A percentile compares a stretch with the other conserved stretches of the same genome.
Conservation (phyloP, 768 basidiomycete species). For the Kwoniella shandongensis region DNA sequence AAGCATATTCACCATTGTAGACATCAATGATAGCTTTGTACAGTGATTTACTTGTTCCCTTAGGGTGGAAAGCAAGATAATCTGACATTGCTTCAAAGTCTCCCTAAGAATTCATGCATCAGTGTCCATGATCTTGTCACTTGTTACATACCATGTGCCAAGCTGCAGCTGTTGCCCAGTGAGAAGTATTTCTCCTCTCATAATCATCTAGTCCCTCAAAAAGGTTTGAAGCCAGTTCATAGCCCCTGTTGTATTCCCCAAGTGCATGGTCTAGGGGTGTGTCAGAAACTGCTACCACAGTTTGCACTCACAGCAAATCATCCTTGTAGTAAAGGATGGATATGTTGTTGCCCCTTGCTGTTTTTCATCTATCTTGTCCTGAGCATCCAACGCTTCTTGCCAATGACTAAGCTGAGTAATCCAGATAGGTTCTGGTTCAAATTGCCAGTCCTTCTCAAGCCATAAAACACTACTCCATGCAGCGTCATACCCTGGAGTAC, state of each 20-base stretch:
- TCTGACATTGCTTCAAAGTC: constrained; percentile 51
- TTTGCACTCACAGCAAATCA: constrained; percentile 44
- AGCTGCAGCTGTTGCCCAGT: constrained; percentile 48
- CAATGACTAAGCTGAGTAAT: constrained; percentile 46
- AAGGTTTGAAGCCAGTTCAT: constrained; percentile 36
- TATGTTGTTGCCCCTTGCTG: constrained; percentile 24
- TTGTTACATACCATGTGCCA: constrained; percentile 48
- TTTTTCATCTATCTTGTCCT: constrained; percentile 31
- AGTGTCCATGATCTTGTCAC: neutral
- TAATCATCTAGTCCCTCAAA: constrained; percentile 44
- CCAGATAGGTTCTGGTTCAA: constrained; percentile 40
- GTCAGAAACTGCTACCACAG: neutral
- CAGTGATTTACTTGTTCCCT: constrained; percentile 49
- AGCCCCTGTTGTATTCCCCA: constrained; percentile 43
- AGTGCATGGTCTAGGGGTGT: constrained; percentile 44
- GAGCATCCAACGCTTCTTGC: constrained; percentile 33
- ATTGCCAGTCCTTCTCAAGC: constrained; percentile 38
- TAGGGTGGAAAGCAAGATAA: constrained; percentile 47
- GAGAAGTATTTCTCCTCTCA: constrained; percentile 44
- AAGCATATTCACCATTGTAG: constrained; percentile 38
- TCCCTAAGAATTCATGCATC: constrained; percentile 18
- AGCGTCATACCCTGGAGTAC: constrained; percentile 33
- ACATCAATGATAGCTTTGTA: constrained; percentile 54
- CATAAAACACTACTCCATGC: constrained; percentile 44
- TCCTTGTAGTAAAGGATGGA: constrained; percentile 39